These are phyloP conservation scores for Castanospermum australe DNA, from an alignment of 306 rosid species.

Conservation along the genomic window DNA sequence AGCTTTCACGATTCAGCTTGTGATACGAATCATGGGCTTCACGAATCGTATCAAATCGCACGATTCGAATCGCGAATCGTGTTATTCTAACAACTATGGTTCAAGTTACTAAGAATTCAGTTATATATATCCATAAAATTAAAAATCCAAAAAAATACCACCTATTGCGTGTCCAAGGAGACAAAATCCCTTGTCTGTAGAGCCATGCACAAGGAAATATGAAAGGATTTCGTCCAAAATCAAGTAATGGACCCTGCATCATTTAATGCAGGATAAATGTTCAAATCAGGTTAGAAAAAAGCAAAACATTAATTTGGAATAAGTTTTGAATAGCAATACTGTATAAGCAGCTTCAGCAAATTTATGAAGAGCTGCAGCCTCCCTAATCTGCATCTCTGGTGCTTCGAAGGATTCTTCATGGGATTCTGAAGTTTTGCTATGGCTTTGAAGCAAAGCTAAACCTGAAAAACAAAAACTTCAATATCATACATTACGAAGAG, in stretches of 20 bases:
- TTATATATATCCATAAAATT: slow-evolving; percentile 29
- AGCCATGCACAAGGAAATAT: slow-evolving; percentile 83
- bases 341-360: slow-evolving; percentile 98
- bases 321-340: slow-evolving; percentile 38
- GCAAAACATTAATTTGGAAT: background rate
- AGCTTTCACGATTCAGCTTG: too few relatives aligned
- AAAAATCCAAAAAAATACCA: slow-evolving; percentile 44
- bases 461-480: slow-evolving; percentile 49
- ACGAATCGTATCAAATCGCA: too few relatives aligned
- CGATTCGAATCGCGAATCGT: too few relatives aligned
- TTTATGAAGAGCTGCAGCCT: slow-evolving; percentile 83
- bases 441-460: slow-evolving; percentile 75
- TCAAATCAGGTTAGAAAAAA: background rate
- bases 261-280: slow-evolving; percentile 24
- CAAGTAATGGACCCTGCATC: slow-evolving; percentile 92
- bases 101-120: background rate
- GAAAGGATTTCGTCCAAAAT: slow-evolving; percentile 84
- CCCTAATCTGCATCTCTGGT: slow-evolving; percentile 59
- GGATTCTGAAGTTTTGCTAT: slow-evolving; percentile 42
- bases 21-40: too few relatives aligned
- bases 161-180: slow-evolving; percentile 90
- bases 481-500: slow-evolving; percentile 17
- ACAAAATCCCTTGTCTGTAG: slow-evolving; percentile 82
- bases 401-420: slow-evolving; percentile 48
- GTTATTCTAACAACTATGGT: too few relatives aligned